phyloP scores from a whole-genome alignment of 164 flowering plant species.

The Nelumbo lutea region DNA sequence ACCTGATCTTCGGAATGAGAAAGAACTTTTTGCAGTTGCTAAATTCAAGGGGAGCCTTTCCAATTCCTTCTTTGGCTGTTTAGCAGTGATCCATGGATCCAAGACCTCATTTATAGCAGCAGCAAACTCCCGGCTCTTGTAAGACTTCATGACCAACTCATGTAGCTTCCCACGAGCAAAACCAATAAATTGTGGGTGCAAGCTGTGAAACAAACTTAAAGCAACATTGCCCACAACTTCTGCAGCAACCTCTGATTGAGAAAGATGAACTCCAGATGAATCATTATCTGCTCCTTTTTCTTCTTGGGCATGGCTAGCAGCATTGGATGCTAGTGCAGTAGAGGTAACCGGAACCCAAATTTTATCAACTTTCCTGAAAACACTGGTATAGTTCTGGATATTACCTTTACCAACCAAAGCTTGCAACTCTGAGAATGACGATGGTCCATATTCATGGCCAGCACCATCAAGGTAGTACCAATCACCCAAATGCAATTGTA shows the following conservation, averaged over 20 bases:
- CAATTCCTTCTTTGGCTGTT: conserved; percentile 77
- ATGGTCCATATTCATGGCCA: conserved; percentile 91
- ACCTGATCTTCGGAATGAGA: conserved; percentile 43
- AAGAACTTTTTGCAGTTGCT: conserved; percentile 14
- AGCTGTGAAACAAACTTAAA: conserved; percentile 45
- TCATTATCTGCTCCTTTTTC: conserved; percentile 24
- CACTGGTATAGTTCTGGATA: conserved; percentile 62
- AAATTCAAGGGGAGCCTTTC: conserved; percentile 41
- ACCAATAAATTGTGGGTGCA: conserved; percentile 92
- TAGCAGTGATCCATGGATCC: conserved; percentile 88
- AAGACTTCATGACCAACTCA: conserved; percentile 93
- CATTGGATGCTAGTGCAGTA: conserved; percentile 26
- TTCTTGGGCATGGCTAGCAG: conserved; percentile 18
- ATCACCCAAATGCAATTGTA: conserved; percentile 79
- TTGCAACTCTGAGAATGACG: conserved; percentile 58
- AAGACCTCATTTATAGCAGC: conserved; percentile 89
- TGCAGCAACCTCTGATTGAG: conserved; percentile 18
- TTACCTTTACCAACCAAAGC: conserved; percentile 57
- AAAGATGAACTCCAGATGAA: conserved; percentile 20
- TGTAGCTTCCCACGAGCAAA: conserved; percentile 87
- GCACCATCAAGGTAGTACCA: conserved; percentile 96
- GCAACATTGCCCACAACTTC: conserved; percentile 10
- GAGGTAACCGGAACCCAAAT: conserved; percentile 81
- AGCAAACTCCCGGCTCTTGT: conserved; percentile 87
- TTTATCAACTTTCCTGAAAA: conserved; percentile 76